Percentiles rank a stretch among this genome's conserved stretches.
phyloP scores from a whole-genome alignment of 345 rosid species.

The Melaleuca quinquenervia region DNA sequence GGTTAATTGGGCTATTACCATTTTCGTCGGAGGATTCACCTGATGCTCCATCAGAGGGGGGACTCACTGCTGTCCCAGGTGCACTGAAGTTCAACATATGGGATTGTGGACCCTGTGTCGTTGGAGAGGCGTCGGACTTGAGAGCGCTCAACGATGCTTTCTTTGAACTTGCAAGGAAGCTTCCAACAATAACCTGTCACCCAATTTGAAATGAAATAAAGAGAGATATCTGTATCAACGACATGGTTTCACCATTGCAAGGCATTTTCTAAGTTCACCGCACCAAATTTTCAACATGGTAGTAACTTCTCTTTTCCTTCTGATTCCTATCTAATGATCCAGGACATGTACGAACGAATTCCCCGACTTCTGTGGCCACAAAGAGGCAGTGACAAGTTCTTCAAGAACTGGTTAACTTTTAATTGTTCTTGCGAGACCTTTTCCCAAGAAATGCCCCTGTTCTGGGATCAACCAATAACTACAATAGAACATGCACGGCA shows the following conservation, averaged over 20 bases:
- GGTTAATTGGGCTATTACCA: constrained; percentile 43
- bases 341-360: background rate
- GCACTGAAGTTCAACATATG: constrained; percentile 53
- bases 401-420: background rate
- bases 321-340: background rate
- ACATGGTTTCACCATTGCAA: background rate
- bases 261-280: background rate
- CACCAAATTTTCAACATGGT: background rate
- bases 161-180: constrained; percentile 63
- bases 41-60: constrained; percentile 59
- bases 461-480: background rate
- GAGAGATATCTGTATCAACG: background rate
- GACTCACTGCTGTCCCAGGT: constrained; percentile 36
- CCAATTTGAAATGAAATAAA: background rate
- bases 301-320: background rate
- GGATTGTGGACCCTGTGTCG: constrained; percentile 11
- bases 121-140: constrained; percentile 49
- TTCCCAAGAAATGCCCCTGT: background rate
- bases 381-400: background rate
- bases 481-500: background rate
- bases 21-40: constrained; percentile 75
- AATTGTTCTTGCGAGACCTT: background rate
- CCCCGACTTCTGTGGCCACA: background rate
- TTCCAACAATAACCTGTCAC: constrained; percentile 69
- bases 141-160: constrained; percentile 24